Percentiles rank a stretch among this genome's conserved stretches.
phyloP scores from a whole-genome alignment of 2,329 filamentous ascomycete genomes.

The Chalara sp. region DNA sequence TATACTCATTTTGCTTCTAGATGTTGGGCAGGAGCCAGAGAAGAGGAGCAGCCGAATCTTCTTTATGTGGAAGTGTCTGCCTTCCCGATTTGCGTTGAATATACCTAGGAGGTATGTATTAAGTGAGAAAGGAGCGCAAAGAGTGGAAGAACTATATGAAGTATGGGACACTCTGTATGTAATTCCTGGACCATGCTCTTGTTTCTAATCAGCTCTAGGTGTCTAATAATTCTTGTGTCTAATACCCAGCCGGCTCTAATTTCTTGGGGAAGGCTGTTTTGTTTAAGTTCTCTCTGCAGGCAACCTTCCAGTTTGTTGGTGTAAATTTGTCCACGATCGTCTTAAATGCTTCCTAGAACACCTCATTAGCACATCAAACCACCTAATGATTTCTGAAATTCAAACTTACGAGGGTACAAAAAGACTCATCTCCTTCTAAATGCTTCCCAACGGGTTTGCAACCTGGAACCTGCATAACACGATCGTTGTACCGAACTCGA shows the following conservation, averaged over 20 bases:
- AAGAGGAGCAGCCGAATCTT: too few species aligned
- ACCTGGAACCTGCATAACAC: conserved; percentile 72
- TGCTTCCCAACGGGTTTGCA: conserved; percentile 75
- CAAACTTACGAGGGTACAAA: conserved; percentile 75
- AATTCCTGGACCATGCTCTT: neutral
- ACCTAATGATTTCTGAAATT: neutral
- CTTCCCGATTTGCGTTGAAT: too few species aligned
- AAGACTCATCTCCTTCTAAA: conserved; percentile 75
- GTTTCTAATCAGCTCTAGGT: neutral
- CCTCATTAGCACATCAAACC: neutral
- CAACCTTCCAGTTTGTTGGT: conserved; percentile 68
- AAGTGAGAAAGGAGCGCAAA: neutral
- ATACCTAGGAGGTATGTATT: too few species aligned
- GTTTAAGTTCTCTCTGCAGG: conserved; percentile 53
- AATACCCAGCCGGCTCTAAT: conserved; percentile 27
- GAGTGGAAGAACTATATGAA: neutral
- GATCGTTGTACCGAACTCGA: conserved; percentile 85
- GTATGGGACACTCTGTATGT: neutral
- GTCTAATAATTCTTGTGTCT: conserved; percentile 1
- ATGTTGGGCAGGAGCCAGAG: too few species aligned
- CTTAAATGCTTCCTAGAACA: conserved; percentile 74
- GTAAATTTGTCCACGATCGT: conserved; percentile 85
- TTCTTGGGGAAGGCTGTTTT: conserved; percentile 22
- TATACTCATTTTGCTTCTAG: too few species aligned
- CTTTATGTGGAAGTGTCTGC: too few species aligned